Evolutionary conservation across 768 basidiomycete species (phyloP).

Genomic region (Trametes meyenii): DNA sequence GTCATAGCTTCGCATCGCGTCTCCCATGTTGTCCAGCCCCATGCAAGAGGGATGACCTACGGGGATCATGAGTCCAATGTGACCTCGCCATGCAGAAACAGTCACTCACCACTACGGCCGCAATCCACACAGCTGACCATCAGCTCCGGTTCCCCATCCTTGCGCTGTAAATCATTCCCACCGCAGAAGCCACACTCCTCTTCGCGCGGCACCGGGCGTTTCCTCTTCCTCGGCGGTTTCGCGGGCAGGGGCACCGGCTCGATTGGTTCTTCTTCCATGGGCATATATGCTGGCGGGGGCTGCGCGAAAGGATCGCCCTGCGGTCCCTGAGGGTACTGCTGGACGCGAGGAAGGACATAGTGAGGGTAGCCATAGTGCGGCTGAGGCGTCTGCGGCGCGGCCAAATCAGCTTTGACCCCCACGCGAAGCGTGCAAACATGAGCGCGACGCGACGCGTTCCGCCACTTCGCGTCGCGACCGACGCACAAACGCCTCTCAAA

Average conservation of each 20-base stretch:
- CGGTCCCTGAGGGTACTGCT: conserved; percentile 71
- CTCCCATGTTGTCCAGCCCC: conserved; percentile 57
- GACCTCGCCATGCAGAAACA: background rate
- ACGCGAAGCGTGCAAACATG: conserved; percentile 26
- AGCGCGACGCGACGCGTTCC: conserved; percentile 75
- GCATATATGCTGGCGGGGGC: conserved; percentile 53
- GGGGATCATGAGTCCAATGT: conserved; percentile 6
- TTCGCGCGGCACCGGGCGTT: conserved; percentile 53
- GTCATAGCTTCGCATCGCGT: conserved; percentile 67
- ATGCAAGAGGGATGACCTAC: conserved; percentile 89
- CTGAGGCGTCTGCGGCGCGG: conserved; percentile 24
- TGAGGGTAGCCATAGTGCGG: conserved; percentile 22
- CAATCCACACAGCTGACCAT: conserved; percentile 85
- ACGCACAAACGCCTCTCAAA: conserved; percentile 14
- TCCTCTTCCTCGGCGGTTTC: conserved; percentile 49
- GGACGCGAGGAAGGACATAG: conserved; percentile 31
- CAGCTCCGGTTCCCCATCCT: conserved; percentile 55
- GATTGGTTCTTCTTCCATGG: conserved; percentile 43
- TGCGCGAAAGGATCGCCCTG: conserved; percentile 84
- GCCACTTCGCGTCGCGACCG: conserved; percentile 29
- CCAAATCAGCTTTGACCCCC: conserved; percentile 14
- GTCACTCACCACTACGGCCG: conserved; percentile 72
- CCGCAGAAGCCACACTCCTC: conserved; percentile 78
- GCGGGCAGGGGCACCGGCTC: conserved; percentile 36
- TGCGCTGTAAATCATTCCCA: conserved; percentile 64